phyloP scores from a whole-genome alignment of 2,329 filamentous ascomycete genomes.

The Alternaria consortialis region DNA sequence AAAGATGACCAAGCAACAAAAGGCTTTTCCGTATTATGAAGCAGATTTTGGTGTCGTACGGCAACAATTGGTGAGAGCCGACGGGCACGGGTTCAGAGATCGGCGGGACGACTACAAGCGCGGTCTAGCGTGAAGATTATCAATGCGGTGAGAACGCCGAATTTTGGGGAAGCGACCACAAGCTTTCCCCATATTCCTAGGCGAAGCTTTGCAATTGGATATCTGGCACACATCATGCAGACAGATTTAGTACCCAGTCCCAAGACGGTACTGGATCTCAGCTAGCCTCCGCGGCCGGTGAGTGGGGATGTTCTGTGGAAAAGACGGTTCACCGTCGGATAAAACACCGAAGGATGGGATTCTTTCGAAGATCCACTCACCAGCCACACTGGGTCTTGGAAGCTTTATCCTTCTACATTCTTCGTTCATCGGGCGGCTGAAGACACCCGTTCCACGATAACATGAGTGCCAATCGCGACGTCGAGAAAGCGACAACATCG shows the following conservation, averaged over 20 bases:
- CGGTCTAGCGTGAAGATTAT: neutral
- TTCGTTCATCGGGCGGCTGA: no score
- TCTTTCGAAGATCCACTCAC: constrained; percentile 2
- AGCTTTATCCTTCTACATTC: neutral
- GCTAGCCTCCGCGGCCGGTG: constrained; percentile 37
- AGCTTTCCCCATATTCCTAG: constrained; percentile 1
- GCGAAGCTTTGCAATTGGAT: constrained; percentile 7
- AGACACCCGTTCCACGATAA: neutral
- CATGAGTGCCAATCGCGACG: constrained; percentile 18
- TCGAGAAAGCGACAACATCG: constrained; percentile 23
- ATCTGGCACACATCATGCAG: neutral
- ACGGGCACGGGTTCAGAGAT: neutral
- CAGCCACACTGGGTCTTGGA: neutral
- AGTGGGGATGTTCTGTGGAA: constrained; percentile 9
- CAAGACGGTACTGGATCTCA: neutral
- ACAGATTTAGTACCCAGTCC: neutral
- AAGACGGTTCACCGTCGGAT: constrained; percentile 17
- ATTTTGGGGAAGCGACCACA: constrained; percentile 4
- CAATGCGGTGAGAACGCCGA: constrained; percentile 16
- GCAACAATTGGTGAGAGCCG: neutral
- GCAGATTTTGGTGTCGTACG: neutral
- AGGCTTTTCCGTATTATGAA: neutral
- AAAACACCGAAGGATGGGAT: constrained; percentile 13
- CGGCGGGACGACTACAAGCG: neutral
- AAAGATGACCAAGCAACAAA: neutral